phyloP scores from a whole-genome alignment of 176 grass and related monocot genomes.

The Oropetium thomaeum region DNA sequence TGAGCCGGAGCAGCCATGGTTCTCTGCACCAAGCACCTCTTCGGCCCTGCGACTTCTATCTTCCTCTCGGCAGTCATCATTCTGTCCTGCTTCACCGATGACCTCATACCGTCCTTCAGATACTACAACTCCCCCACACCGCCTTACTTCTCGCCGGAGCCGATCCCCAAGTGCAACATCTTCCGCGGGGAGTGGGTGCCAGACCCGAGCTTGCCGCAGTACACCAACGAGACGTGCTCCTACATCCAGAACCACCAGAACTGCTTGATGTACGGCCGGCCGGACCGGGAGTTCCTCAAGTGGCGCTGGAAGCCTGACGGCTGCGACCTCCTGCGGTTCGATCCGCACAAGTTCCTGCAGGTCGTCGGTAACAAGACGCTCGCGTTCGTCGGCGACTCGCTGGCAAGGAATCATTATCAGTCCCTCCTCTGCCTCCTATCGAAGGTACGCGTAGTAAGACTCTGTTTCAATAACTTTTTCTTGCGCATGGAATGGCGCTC shows the following conservation, averaged over 20 bases:
- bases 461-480: neutral
- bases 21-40: conserved; percentile 29
- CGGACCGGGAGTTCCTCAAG: conserved; percentile 45
- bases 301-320: conserved; percentile 50
- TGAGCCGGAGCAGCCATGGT: conserved; percentile 21
- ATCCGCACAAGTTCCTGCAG: conserved; percentile 40
- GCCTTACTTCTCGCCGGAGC: neutral
- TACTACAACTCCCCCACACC: conserved; percentile 12
- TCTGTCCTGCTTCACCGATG: conserved; percentile 41
- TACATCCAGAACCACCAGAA: conserved; percentile 53
- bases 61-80: conserved; percentile 43
- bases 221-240: conserved; percentile 53
- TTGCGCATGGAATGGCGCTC: too few relatives aligned
- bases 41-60: conserved; percentile 28
- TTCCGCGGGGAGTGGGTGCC: conserved; percentile 55
- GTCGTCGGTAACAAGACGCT: conserved; percentile 45
- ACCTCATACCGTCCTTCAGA: neutral
- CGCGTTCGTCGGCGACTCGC: conserved; percentile 51
- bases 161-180: conserved; percentile 39
- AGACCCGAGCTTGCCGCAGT: conserved; percentile 37
- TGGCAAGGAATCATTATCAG: conserved; percentile 53
- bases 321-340: conserved; percentile 50
- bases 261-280: conserved; percentile 49
- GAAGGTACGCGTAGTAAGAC: conserved; percentile 14
- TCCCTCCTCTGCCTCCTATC: conserved; percentile 52